These are phyloP conservation scores for Hymenoscyphus fructigenus DNA, from an alignment of 2,329 filamentous ascomycete genomes.

Conservation along the genomic window DNA sequence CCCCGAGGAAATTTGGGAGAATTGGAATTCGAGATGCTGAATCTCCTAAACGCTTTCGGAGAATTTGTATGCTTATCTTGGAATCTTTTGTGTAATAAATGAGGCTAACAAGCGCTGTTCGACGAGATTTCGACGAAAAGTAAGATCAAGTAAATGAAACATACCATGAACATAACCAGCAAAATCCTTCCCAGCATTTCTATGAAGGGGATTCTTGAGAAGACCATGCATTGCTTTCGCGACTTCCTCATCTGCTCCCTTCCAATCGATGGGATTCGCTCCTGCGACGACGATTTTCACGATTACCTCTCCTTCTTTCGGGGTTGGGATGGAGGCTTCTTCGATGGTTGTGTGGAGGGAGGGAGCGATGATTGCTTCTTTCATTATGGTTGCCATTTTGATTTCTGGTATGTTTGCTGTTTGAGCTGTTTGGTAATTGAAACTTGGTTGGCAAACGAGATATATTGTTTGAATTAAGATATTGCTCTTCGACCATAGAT, in stretches of 20 bases:
- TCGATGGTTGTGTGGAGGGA: constrained; percentile 2
- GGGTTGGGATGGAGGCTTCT: neutral
- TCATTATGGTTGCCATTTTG: constrained; percentile 2
- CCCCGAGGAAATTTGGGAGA: constrained; percentile 24
- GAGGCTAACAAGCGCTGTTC: too few species aligned
- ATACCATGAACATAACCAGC: constrained; percentile 4
- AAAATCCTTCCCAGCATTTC: constrained; percentile 7
- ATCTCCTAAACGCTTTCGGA: too few species aligned
- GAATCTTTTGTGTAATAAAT: neutral
- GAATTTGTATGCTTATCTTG: neutral
- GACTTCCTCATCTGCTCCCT: constrained; percentile 7
- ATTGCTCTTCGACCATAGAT: neutral
- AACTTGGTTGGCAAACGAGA: neutral
- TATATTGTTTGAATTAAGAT: neutral
- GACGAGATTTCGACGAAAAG: too few species aligned
- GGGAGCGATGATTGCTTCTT: constrained; percentile 11
- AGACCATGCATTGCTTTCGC: constrained; percentile 1
- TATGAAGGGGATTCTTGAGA: constrained; percentile 2
- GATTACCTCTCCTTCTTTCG: constrained; percentile 1
- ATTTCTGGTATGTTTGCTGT: neutral
- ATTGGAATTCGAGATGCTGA: neutral
- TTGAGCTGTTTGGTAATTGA: neutral
- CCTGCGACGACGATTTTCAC: constrained; percentile 9
- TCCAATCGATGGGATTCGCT: constrained; percentile 10
- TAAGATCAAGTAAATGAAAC: too few species aligned